Conservation (phyloP, 2,329 filamentous ascomycete species). For the Mollisiaceae sp. region DNA sequence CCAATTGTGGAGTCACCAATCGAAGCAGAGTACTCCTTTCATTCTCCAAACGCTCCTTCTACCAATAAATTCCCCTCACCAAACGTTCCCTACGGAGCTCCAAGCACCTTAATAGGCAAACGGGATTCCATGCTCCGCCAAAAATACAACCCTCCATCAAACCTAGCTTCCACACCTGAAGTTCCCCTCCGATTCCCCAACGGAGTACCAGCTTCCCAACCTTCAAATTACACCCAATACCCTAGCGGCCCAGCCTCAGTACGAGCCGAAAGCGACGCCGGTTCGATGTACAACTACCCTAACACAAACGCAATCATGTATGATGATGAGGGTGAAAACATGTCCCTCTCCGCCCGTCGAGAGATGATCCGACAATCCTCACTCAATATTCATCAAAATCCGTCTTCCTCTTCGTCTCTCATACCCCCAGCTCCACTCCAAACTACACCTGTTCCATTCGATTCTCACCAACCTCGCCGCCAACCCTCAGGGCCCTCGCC, state of each 20-base stretch:
- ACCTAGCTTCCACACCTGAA: slow-evolving; percentile 26
- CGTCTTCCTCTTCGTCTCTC: slow-evolving; percentile 19
- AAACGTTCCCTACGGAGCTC: slow-evolving; percentile 37
- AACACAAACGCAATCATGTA: slow-evolving; percentile 46
- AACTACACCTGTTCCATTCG: slow-evolving; percentile 47
- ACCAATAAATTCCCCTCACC: slow-evolving; percentile 23
- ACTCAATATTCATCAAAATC: slow-evolving; percentile 31
- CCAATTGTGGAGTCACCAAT: slow-evolving; percentile 45
- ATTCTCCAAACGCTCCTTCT: slow-evolving; percentile 23
- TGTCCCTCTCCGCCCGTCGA: slow-evolving; percentile 73
- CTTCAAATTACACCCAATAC: slow-evolving; percentile 22
- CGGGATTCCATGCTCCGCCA: slow-evolving; percentile 56
- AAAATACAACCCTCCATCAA: slow-evolving; percentile 25
- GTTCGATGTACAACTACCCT: slow-evolving; percentile 45
- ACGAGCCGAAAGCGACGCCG: slow-evolving; percentile 48
- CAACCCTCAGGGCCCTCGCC: slow-evolving; percentile 49
- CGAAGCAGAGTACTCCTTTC: slow-evolving; percentile 34
- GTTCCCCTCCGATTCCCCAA: background rate
- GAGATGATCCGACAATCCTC: slow-evolving; percentile 57
- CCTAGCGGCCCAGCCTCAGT: slow-evolving; percentile 16
- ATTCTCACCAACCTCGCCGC: slow-evolving; percentile 61
- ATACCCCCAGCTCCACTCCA: slow-evolving; percentile 4
- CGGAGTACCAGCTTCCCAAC: background rate
- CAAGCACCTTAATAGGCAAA: slow-evolving; percentile 57
- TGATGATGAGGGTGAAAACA: slow-evolving; percentile 67